Evolutionary conservation across 306 rosid genomes (phyloP), one percentile per base, ranked within the genome.

Genomic region (Prunus davidiana): DNA sequence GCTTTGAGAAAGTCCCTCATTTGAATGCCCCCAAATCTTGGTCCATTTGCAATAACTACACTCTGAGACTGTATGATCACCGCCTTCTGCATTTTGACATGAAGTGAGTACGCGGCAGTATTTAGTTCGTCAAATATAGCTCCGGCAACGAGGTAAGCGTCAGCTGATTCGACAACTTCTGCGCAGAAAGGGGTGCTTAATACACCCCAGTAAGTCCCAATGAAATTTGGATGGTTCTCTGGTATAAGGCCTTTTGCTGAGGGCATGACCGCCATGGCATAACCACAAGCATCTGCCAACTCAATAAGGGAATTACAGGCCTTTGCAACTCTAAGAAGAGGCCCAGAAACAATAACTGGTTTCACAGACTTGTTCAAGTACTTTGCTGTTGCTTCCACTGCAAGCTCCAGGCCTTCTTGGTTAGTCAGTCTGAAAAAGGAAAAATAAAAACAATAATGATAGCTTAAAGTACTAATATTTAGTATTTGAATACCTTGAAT

Each of bases 101-200:
- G 24, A 6, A 55, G 65, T 25, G 76, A 72, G 38, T 10, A n/a
- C 3, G 66, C 76, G 8, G 34, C 66, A 13, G 76, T 14, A 8
- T 18, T 72, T 6, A 5, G n/a, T 45, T 72, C 76, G 22, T 51
- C 25, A 24, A 72, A 72, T 25, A 72, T 12, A 24, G 76, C 65
- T 54, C 76, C 66, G 18, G 66, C 76, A 5, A 30, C 24, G 50
- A 72, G 64, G 65, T 56, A 72, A 32, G 76, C 76, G 6, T 72
- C 76, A 20, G 66, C 22, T 8, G 76, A 30, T 57, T 72, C 76
- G 0, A 72, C 49, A 0, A 34, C 30, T 63, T 72, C 65, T 9
- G 28, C 32, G 51, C 76, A 54, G 5, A 57, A 55, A 15, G 76
- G 52, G 34, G 51, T 34, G 65, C 76, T 72, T 63, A 34, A 16